Conservation (phyloP, 2,329 filamentous ascomycete species). For the Ophiosphaerella narmari region DNA sequence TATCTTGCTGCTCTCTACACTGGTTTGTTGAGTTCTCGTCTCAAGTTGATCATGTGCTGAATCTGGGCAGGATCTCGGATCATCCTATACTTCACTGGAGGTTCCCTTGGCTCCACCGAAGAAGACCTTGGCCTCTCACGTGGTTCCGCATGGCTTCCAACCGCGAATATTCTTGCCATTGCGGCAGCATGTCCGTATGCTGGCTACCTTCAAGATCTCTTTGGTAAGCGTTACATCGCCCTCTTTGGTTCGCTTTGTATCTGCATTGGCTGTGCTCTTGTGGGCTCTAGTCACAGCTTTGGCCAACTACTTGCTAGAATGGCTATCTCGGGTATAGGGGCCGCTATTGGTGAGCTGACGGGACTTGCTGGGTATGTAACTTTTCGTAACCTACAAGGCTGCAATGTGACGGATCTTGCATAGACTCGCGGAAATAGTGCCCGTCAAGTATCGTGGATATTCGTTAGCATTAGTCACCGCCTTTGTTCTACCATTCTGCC, state of each 20-base stretch:
- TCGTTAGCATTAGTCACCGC: conserved; percentile 40
- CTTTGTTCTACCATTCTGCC: conserved; percentile 43
- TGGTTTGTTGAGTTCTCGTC: conserved; percentile 10
- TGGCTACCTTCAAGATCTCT: conserved; percentile 44
- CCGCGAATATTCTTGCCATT: conserved; percentile 42
- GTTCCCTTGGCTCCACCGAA: conserved; percentile 37
- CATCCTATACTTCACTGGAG: conserved; percentile 42
- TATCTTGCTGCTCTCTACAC: conserved; percentile 45
- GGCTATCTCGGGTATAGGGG: conserved; percentile 41
- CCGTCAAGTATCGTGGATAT: conserved; percentile 41
- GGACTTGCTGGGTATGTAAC: conserved; percentile 39
- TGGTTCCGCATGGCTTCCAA: conserved; percentile 40
- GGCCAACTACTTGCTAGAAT: conserved; percentile 42
- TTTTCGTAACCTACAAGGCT: not conserved
- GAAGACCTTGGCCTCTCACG: conserved; percentile 28
- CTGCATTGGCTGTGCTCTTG: conserved; percentile 35
- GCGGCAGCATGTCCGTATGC: conserved; percentile 41
- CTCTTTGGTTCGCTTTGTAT: conserved; percentile 38
- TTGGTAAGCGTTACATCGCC: conserved; percentile 43
- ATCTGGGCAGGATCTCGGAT: conserved; percentile 35
- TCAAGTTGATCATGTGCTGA: not conserved
- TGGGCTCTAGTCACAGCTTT: conserved; percentile 38
- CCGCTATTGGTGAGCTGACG: conserved; percentile 42
- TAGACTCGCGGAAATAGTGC: conserved; percentile 40
- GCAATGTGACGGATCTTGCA: conserved; percentile 2